Evolutionary conservation across 208 protist species (phyloP).

Genomic region (Crithidia thermophila): DNA sequence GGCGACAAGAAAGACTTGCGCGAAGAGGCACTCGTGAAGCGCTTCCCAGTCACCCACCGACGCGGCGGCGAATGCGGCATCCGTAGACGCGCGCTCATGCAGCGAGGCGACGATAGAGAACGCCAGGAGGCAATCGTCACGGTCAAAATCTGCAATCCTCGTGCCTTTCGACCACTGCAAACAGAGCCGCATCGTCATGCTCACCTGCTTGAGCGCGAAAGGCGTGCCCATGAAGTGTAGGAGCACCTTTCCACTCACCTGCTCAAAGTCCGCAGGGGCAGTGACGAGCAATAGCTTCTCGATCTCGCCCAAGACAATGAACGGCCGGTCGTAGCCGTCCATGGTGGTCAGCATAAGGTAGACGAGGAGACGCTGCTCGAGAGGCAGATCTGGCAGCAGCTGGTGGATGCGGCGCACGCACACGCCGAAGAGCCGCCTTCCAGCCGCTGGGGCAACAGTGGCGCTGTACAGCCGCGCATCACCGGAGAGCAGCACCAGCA

Average conservation of each 20-base stretch:
- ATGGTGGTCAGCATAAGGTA: constrained; percentile 34
- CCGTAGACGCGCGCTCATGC: constrained; percentile 15
- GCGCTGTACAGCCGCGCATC: constrained; percentile 5
- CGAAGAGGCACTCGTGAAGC: constrained; percentile 62
- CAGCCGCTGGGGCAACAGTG: constrained; percentile 8
- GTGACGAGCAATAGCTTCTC: constrained; percentile 32
- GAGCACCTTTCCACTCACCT: constrained; percentile 20
- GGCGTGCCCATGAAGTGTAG: constrained; percentile 37
- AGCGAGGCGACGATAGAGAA: constrained; percentile 20
- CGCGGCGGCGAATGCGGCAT: constrained; percentile 8
- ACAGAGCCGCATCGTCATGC: constrained; percentile 18
- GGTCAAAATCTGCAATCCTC: constrained; percentile 27
- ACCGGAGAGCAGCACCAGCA: constrained; percentile 37
- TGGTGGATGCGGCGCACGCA: constrained; percentile 57
- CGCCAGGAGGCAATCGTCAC: constrained; percentile 29
- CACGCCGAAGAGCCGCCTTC: constrained; percentile 39
- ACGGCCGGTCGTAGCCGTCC: constrained; percentile 42
- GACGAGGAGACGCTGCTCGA: constrained; percentile 41
- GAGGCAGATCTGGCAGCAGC: constrained; percentile 39
- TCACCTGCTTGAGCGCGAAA: neutral
- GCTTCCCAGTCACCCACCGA: constrained; percentile 29
- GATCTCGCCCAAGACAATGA: constrained; percentile 57
- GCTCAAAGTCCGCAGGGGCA: constrained; percentile 13
- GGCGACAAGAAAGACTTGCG: constrained; percentile 46
- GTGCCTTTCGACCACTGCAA: constrained; percentile 13